Percentiles rank a stretch among this genome's conserved stretches.
Evolutionary conservation across 805 yeast species (phyloP).

Genomic region (Ogataea minuta): DNA sequence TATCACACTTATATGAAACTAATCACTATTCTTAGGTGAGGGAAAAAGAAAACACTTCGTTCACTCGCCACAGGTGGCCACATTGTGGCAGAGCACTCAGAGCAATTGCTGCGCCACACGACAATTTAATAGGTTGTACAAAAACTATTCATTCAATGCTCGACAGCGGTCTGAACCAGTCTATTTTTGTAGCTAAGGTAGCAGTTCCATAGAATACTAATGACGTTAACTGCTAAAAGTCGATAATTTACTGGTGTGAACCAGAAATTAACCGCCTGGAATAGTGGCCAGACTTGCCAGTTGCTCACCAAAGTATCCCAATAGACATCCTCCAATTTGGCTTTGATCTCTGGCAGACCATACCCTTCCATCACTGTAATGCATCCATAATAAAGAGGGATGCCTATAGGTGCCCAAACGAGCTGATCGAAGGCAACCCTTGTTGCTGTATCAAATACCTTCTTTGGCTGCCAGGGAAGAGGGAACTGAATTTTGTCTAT

Average conservation of each 20-base stretch:
- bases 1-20: slow-evolving; percentile 7
- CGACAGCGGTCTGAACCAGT: slow-evolving; percentile 14
- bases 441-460: slow-evolving; percentile 36
- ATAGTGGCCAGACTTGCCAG: slow-evolving; percentile 89
- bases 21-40: slow-evolving; percentile 6
- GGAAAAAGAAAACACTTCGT: slow-evolving; percentile 21
- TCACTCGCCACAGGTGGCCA: slow-evolving; percentile 19
- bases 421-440: slow-evolving; percentile 72
- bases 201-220: slow-evolving; percentile 83
- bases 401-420: slow-evolving; percentile 72
- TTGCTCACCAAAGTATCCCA: slow-evolving; percentile 68
- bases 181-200: slow-evolving; percentile 61
- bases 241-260: slow-evolving; percentile 72
- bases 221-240: slow-evolving; percentile 62
- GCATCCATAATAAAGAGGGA: slow-evolving; percentile 67
- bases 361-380: slow-evolving; percentile 68
- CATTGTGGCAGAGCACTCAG: slow-evolving; percentile 1
- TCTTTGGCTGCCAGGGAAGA: slow-evolving; percentile 7
- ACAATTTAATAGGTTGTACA: slow-evolving; percentile 5
- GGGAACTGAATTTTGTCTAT: slow-evolving; percentile 44
- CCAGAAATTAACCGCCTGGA: slow-evolving; percentile 76
- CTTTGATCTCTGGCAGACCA: slow-evolving; percentile 37
- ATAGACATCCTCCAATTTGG: slow-evolving; percentile 51
- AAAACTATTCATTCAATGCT: neutral
- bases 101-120: slow-evolving; percentile 2